Conservation (phyloP, 768 basidiomycete genomes). For the Tricholoma matsutake region DNA sequence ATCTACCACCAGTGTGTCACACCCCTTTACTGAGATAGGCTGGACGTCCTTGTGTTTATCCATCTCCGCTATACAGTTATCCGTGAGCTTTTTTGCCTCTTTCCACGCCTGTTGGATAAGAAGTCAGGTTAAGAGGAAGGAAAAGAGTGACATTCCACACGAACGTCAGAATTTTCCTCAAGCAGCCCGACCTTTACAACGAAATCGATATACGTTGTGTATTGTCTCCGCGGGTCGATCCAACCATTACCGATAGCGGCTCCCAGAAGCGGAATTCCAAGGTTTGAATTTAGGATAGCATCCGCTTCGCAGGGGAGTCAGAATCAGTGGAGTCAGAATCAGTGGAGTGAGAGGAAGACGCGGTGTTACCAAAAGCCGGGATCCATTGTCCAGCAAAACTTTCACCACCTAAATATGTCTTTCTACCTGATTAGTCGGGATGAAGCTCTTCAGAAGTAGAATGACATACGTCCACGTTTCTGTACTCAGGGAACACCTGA, state of each 20-base stretch:
- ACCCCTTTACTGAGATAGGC: slow-evolving; percentile 52
- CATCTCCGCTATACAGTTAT: slow-evolving; percentile 53
- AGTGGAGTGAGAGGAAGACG: slow-evolving; percentile 9
- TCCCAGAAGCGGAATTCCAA: slow-evolving; percentile 68
- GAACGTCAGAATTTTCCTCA: slow-evolving; percentile 65
- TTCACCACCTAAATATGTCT: slow-evolving; percentile 97
- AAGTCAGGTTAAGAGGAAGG: slow-evolving; percentile 2
- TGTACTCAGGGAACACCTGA: slow-evolving; percentile 85
- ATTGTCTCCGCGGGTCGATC: slow-evolving; percentile 90
- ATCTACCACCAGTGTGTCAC: slow-evolving; percentile 54
- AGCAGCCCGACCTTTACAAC: slow-evolving; percentile 76
- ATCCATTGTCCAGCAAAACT: slow-evolving; percentile 98
- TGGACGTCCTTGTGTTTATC: slow-evolving; percentile 45
- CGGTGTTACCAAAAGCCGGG: slow-evolving; percentile 79
- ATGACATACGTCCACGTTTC: slow-evolving; percentile 70
- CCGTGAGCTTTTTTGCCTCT: slow-evolving; percentile 50
- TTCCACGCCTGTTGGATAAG: slow-evolving; percentile 54
- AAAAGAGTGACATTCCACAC: slow-evolving; percentile 15
- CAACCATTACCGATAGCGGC: slow-evolving; percentile 96
- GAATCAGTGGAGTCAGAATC: neutral
- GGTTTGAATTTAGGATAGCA: slow-evolving; percentile 60
- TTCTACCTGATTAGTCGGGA: slow-evolving; percentile 5
- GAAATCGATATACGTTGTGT: slow-evolving; percentile 86
- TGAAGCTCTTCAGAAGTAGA: neutral
- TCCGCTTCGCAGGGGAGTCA: slow-evolving; percentile 50